Evolutionary conservation across 2,329 filamentous ascomycete genomes (phyloP), one percentile per base, ranked within the genome.

Genomic region (Colletotrichum destructivum): DNA sequence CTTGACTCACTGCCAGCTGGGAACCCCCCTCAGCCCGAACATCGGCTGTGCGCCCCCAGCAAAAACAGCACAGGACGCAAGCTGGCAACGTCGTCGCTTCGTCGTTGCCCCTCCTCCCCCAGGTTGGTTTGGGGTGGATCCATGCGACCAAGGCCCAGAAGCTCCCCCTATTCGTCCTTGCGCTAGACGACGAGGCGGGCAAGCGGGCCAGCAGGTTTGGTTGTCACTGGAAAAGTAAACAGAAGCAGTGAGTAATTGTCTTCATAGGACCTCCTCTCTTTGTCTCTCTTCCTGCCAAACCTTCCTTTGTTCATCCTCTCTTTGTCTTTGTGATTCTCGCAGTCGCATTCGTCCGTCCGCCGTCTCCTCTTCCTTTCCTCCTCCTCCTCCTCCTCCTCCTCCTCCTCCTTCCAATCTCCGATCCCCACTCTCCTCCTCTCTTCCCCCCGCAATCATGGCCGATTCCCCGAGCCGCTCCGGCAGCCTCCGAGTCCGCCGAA

Each of bases 401-500:
- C 47, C 21, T 12, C 21, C 49, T 26, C 2, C 47, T 51, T 23
- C 23, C 18, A 57, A 23, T 31, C 13, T 40, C 35, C 54, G 26
- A 18, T 23, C 35, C 40, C 47, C 21, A 21, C 54, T 56, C 35
- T n/a, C 46, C 59, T 15, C 42, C 15, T 12, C 42, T 15, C 59
- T 40, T 26, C 11, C 21, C 38, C 31, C 21, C 44, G 44, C 51
- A 23, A 47, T 38, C 67, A 80, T 80, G 79, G 68, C 73, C 54
- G 76, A 80, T 55, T 70, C 77, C 38, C 67, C 69, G 60, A 74
- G 56, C 67, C 77, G 74, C 66, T 75, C 75, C 66, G 74, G 75
- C 60, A 80, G 77, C 62, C 75, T 80, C 68, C 78, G 79, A 52
- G 73, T 78, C 62, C 78, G 76, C 66, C 79, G 77, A 42, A 66